These are phyloP conservation scores for Cyclostephanos tholiformis DNA, from an alignment of 108 stramenopile genomes.

Conservation along the genomic window DNA sequence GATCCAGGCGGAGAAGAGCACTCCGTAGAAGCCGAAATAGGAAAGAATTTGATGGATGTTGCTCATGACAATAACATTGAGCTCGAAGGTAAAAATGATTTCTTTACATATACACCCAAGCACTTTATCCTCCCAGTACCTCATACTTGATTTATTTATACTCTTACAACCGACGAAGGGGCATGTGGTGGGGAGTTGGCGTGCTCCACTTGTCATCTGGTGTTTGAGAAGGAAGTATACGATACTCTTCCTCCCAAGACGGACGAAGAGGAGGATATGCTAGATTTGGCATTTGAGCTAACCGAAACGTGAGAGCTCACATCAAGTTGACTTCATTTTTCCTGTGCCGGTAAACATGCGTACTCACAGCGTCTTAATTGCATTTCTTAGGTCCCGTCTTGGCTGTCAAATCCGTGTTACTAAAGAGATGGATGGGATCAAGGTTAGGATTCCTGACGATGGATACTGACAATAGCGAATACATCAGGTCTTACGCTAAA, in stretches of 20 bases:
- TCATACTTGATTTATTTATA: neutral
- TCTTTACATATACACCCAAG: neutral
- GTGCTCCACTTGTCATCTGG: slow-evolving; percentile 92
- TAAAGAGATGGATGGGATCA: slow-evolving; percentile 88
- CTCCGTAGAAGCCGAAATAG: slow-evolving; percentile 71
- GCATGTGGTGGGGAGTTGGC: slow-evolving; percentile 89
- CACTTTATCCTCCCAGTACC: neutral
- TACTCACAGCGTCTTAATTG: neutral
- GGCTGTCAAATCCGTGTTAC: slow-evolving; percentile 96
- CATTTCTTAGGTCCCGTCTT: slow-evolving; percentile 81
- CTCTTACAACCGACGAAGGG: slow-evolving; percentile 31
- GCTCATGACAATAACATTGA: slow-evolving; percentile 90
- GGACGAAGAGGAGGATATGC: slow-evolving; percentile 98
- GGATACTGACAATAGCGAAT: slow-evolving; percentile 58
- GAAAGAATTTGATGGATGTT: slow-evolving; percentile 75
- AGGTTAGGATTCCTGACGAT: slow-evolving; percentile 91
- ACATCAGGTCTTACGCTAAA: neutral
- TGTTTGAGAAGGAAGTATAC: slow-evolving; percentile 89
- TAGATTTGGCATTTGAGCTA: slow-evolving; percentile 97
- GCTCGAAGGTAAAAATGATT: slow-evolving; percentile 65
- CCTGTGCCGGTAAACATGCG: neutral
- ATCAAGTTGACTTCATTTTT: neutral
- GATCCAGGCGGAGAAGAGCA: slow-evolving; percentile 72
- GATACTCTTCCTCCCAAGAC: slow-evolving; percentile 84
- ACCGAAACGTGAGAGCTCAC: slow-evolving; percentile 88